phyloP scores from a whole-genome alignment of 1,284 basidiomycete species.

The Ceratorhiza oryzae-sativae region DNA sequence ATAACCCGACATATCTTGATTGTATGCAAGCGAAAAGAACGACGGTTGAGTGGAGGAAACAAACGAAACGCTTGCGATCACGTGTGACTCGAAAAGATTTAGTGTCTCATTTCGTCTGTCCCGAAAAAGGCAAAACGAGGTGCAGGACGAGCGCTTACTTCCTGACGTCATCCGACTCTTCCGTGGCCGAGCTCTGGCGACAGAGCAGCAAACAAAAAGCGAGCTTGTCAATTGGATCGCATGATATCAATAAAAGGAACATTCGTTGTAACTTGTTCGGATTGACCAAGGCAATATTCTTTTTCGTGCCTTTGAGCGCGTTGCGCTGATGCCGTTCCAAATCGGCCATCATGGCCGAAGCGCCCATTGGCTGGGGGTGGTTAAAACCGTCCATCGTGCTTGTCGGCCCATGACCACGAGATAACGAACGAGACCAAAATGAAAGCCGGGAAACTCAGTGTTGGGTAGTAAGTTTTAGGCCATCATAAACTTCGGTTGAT shows the following conservation, averaged over 20 bases:
- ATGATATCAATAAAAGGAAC: too few relatives aligned
- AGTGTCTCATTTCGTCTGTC: not conserved
- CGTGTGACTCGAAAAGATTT: not conserved
- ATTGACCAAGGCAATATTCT: too few relatives aligned
- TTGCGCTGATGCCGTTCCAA: slow-evolving; percentile 26
- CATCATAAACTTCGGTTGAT: not conserved
- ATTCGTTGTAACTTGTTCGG: too few relatives aligned
- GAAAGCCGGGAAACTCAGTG: slow-evolving; percentile 30
- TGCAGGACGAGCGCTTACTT: not conserved
- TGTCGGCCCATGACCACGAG: slow-evolving; percentile 8
- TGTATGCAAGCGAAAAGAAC: not conserved
- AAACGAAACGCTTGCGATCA: not conserved
- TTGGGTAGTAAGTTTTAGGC: slow-evolving; percentile 28
- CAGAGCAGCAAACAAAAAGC: too few relatives aligned
- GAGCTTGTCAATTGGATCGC: too few relatives aligned
- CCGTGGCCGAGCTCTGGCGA: too few relatives aligned
- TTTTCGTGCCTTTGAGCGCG: too few relatives aligned
- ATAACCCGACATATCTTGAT: not conserved
- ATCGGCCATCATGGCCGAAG: slow-evolving; percentile 2
- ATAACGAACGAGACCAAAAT: not conserved
- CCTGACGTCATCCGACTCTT: slow-evolving; percentile 12
- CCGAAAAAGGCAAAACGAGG: slow-evolving; percentile 3
- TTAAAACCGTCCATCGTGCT: not conserved
- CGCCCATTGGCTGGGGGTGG: slow-evolving; percentile 28
- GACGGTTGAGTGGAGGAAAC: not conserved